Conservation (phyloP, 345 rosid species). For the Salix udensis region DNA sequence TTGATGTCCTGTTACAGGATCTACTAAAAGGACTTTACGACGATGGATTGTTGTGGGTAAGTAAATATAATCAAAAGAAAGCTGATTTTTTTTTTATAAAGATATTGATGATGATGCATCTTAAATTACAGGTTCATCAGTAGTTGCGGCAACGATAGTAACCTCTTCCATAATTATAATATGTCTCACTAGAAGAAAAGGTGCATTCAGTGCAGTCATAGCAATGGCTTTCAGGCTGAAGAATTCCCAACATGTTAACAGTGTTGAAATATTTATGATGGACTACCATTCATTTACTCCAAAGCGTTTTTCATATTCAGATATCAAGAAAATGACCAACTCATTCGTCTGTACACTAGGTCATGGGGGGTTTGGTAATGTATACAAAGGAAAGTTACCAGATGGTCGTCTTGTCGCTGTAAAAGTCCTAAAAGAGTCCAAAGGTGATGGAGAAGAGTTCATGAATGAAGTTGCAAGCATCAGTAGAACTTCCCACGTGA, state of each 20-base stretch:
- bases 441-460: conserved; percentile 33
- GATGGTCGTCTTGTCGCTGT: conserved; percentile 30
- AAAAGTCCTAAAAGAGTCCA: conserved; percentile 18
- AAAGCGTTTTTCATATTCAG: conserved; percentile 6
- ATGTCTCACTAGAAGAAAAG: neutral
- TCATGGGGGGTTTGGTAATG: conserved; percentile 31
- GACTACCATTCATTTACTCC: conserved; percentile 10
- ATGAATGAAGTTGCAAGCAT: conserved; percentile 49
- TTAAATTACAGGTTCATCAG: neutral
- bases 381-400: conserved; percentile 24
- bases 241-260: neutral
- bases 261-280: conserved; percentile 10
- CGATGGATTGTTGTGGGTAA: neutral
- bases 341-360: conserved; percentile 23
- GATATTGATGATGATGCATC: neutral
- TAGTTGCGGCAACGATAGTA: neutral
- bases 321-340: conserved; percentile 28
- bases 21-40: neutral
- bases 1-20: neutral
- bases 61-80: neutral
- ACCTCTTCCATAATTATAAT: neutral
- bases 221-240: neutral
- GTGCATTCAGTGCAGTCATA: neutral
- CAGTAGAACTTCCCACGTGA: conserved; percentile 44
- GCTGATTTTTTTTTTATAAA: neutral